Percentiles rank a stretch among this genome's conserved stretches.
Evolutionary conservation across 2,329 filamentous ascomycete genomes (phyloP).

Genomic region (Elsinoe fawcettii): DNA sequence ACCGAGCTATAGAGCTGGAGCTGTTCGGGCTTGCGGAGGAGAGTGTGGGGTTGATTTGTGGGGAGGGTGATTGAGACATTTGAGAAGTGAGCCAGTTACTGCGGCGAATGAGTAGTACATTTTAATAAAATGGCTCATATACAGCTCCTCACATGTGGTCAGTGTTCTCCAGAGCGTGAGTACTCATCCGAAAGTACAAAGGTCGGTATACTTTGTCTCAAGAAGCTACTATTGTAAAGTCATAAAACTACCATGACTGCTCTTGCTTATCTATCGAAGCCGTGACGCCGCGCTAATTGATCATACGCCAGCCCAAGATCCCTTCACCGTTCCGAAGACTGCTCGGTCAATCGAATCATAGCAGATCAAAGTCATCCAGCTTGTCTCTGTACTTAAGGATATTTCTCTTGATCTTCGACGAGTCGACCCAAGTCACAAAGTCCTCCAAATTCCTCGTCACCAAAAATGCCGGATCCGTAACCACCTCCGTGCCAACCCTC

Average conservation of each 20-base stretch:
- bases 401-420: conserved; percentile 93
- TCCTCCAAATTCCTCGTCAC: conserved; percentile 89
- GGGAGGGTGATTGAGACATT: neutral
- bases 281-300: neutral
- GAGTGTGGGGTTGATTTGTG: neutral
- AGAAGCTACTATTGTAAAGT: too few species aligned
- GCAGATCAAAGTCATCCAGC: conserved; percentile 88
- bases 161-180: too few species aligned
- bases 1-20: neutral
- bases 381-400: conserved; percentile 93
- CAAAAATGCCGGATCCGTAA: conserved; percentile 83
- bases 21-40: conserved; percentile 1
- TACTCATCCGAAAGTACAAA: too few species aligned
- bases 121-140: too few species aligned
- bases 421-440: conserved; percentile 92
- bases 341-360: conserved; percentile 39
- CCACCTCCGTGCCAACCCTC: conserved; percentile 78
- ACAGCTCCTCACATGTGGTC: too few species aligned
- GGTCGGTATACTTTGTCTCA: too few species aligned
- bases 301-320: neutral
- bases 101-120: neutral
- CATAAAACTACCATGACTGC: too few species aligned
- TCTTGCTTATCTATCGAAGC: neutral
- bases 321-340: neutral
- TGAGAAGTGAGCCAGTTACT: neutral